Conservation (phyloP, 2,329 filamentous ascomycete species). For the Diaporthe sp. region DNA sequence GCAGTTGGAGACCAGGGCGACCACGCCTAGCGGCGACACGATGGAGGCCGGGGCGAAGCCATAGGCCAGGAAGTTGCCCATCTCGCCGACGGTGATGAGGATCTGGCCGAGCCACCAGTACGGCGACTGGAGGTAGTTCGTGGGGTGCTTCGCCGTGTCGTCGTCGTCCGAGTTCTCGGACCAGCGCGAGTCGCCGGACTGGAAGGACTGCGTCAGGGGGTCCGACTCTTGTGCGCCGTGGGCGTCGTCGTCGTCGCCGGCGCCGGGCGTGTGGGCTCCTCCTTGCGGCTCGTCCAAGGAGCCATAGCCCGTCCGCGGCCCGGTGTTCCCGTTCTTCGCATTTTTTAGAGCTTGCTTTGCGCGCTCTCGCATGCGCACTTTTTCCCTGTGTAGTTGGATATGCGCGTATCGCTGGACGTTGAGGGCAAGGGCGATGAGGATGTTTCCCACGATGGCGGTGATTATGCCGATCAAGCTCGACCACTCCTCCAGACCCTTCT, state of each 20-base stretch:
- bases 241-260: slow-evolving; percentile 51
- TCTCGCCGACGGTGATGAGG: slow-evolving; percentile 92
- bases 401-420: slow-evolving; percentile 98
- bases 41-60: slow-evolving; percentile 98
- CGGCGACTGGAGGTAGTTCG: slow-evolving; percentile 87
- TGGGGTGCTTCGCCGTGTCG: slow-evolving; percentile 58
- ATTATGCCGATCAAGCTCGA: slow-evolving; percentile 95
- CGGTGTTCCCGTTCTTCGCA: slow-evolving; percentile 50
- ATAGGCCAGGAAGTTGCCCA: slow-evolving; percentile 96
- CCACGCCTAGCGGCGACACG: slow-evolving; percentile 96
- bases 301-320: slow-evolving; percentile 47
- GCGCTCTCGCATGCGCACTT: slow-evolving; percentile 68
- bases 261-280: slow-evolving; percentile 48
- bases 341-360: slow-evolving; percentile 68
- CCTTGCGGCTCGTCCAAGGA: slow-evolving; percentile 44
- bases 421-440: slow-evolving; percentile 93
- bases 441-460: slow-evolving; percentile 91
- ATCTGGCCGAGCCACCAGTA: slow-evolving; percentile 98
- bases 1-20: slow-evolving; percentile 96
- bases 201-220: slow-evolving; percentile 65
- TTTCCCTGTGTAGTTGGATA: slow-evolving; percentile 82
- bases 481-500: slow-evolving; percentile 76
- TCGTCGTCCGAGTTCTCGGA: slow-evolving; percentile 53
- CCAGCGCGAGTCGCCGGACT: slow-evolving; percentile 57
- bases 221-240: slow-evolving; percentile 59